Base-by-base conservation (phyloP, 2,329 filamentous ascomycete species). In the Dothideomycetes sp. region DNA sequence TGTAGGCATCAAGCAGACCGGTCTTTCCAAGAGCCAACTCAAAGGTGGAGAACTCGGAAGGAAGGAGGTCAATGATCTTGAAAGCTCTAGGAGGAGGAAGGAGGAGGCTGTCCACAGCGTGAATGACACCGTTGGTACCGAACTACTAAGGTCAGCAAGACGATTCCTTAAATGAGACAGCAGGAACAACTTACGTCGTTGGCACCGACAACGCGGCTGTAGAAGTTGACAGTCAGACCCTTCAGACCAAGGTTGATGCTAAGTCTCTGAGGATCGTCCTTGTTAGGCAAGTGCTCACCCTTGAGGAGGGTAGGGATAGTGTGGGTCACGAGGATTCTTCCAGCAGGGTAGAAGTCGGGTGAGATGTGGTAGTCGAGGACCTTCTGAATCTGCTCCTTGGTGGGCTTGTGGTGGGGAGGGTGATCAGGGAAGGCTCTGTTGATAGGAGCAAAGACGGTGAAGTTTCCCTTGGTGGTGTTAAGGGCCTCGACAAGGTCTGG, bases 391-490 rank as follows among this genome's bases (percentile, higher is more conserved):
- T 79, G 63, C 52, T 89, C 79, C 60, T 85, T 80, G 43, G 73
- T 71, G 4, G 79, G 80, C 63, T 84, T 78, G 32, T 34, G 41
- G 47, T 69, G 58, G 53, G 59, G 62, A 38, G 62, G 64, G 45
- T 73, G 62, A 46, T 73, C 61, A 1, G 72, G 72, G 51, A 95
- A 89, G 0, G 86, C 86, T 35, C 70, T 65, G 57, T 94, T 77
- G 1, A 75, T 78, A 0, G 88, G 88, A 2, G 84, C 82, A 53
- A 94, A 93, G 36, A 91, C 62, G 1, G 88, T 94, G 54, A 81
- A 76, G 60, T 89, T 88, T 11, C 37, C 37, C 24, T 73, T 64
- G 2, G 84, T 89, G 53, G 74, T 74, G 63, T 93, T 91, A 19
- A 95, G 73, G 3, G 78, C 59, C 40, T 81, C 60, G 24, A 89